These are phyloP conservation scores for Ilyonectria sp. DNA, from an alignment of 2,329 filamentous ascomycete genomes.

Conservation along the genomic window DNA sequence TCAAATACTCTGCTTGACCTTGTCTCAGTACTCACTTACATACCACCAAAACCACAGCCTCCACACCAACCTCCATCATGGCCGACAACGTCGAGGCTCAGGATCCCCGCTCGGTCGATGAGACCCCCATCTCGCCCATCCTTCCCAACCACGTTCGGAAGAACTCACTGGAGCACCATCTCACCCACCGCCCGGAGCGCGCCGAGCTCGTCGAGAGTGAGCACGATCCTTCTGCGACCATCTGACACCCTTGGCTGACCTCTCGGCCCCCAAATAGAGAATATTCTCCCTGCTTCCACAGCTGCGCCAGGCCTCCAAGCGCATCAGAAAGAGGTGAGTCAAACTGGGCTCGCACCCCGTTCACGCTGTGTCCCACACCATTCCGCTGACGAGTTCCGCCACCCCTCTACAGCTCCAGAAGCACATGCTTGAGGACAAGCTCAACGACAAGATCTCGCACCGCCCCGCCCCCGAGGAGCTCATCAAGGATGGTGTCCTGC, in stretches of 20 bases:
- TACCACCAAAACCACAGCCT: constrained; percentile 4
- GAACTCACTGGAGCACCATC: constrained; percentile 81
- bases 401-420: constrained; percentile 74
- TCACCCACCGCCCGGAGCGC: constrained; percentile 81
- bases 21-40: constrained; percentile 22
- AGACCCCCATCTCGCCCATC: constrained; percentile 67
- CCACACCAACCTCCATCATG: constrained; percentile 44
- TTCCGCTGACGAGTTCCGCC: constrained; percentile 29
- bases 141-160: constrained; percentile 69
- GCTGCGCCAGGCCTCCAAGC: constrained; percentile 86
- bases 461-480: constrained; percentile 83
- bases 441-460: constrained; percentile 89
- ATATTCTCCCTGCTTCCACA: constrained; percentile 86
- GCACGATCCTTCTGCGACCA: constrained; percentile 55
- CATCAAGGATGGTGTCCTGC: constrained; percentile 84
- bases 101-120: constrained; percentile 58
- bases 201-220: constrained; percentile 85
- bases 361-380: constrained; percentile 14
- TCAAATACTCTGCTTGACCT: constrained; percentile 4
- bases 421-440: constrained; percentile 87
- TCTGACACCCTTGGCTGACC: constrained; percentile 40
- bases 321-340: constrained; percentile 79
- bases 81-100: constrained; percentile 46
- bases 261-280: constrained; percentile 67
- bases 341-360: constrained; percentile 3